Evolutionary conservation across 1,139 yeast species (phyloP).

Genomic region (Arxiozyma slooffiae): DNA sequence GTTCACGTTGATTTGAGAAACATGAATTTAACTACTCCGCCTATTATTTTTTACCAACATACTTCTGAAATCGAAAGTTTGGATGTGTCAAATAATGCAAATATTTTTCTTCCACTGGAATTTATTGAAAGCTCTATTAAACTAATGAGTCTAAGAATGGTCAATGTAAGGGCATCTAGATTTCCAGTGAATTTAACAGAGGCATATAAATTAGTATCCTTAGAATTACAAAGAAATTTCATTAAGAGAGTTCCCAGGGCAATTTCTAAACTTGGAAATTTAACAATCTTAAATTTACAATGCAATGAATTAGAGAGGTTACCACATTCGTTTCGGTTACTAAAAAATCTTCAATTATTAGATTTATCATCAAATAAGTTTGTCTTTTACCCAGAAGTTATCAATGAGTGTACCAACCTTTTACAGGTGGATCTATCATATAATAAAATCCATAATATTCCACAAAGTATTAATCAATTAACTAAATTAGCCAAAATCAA

Average conservation of each 20-base stretch:
- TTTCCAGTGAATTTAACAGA: constrained; percentile 68
- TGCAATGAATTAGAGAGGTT: constrained; percentile 62
- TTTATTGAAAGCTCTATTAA: constrained; percentile 77
- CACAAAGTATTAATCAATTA: constrained; percentile 53
- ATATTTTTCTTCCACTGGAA: constrained; percentile 72
- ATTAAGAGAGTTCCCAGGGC: constrained; percentile 53
- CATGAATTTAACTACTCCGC: constrained; percentile 72
- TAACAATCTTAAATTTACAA: constrained; percentile 52
- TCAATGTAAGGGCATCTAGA: constrained; percentile 60
- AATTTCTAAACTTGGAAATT: constrained; percentile 44
- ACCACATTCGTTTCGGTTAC: constrained; percentile 52
- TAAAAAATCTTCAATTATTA: constrained; percentile 48
- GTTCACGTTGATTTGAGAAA: constrained; percentile 68
- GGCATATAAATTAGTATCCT: constrained; percentile 55
- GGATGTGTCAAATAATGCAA: constrained; percentile 81
- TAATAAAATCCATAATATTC: constrained; percentile 55
- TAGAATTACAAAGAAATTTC: constrained; percentile 73
- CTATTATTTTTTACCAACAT: constrained; percentile 70
- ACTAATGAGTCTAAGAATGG: constrained; percentile 55
- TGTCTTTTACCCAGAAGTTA: constrained; percentile 54
- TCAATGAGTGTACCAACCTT: constrained; percentile 55
- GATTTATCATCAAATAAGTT: constrained; percentile 79
- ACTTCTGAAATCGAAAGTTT: constrained; percentile 74
- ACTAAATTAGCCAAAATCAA: constrained; percentile 56
- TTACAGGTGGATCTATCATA: constrained; percentile 72